Conservation (phyloP, 331 rosid species). For the Malus hybrid region DNA sequence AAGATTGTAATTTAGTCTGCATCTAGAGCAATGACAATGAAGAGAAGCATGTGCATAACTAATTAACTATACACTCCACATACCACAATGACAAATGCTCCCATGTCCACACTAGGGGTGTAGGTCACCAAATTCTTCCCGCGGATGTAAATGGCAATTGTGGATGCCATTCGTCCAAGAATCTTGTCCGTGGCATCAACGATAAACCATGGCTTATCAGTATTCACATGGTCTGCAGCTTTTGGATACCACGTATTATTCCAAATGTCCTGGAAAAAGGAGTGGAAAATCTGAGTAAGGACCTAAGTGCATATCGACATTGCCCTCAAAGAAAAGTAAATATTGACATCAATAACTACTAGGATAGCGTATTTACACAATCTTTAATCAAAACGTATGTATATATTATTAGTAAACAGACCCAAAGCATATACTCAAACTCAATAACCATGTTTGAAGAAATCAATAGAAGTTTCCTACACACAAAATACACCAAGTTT, state of each 20-base stretch:
- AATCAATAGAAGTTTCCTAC: background rate
- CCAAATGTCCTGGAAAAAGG: constrained; percentile 68
- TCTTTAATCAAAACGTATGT: background rate
- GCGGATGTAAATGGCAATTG: constrained; percentile 73
- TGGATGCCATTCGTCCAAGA: constrained; percentile 89
- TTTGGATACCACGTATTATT: constrained; percentile 86
- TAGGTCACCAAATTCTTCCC: constrained; percentile 71
- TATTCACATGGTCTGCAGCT: constrained; percentile 83
- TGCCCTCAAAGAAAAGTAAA: background rate
- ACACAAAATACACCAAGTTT: background rate
- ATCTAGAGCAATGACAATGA: background rate
- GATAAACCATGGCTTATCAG: constrained; percentile 72
- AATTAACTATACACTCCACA: constrained; percentile 9
- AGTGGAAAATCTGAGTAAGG: background rate
- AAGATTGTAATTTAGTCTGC: background rate
- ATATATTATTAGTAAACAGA: background rate
- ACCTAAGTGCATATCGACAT: background rate
- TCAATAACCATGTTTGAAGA: background rate
- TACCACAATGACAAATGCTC: constrained; percentile 91
- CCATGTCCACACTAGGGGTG: constrained; percentile 97
- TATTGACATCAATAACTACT: background rate
- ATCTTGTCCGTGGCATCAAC: constrained; percentile 86
- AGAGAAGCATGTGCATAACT: background rate
- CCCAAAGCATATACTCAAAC: background rate
- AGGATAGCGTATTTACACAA: background rate